phyloP scores from a whole-genome alignment of 768 basidiomycete species.

The Agrocybe pediades region DNA sequence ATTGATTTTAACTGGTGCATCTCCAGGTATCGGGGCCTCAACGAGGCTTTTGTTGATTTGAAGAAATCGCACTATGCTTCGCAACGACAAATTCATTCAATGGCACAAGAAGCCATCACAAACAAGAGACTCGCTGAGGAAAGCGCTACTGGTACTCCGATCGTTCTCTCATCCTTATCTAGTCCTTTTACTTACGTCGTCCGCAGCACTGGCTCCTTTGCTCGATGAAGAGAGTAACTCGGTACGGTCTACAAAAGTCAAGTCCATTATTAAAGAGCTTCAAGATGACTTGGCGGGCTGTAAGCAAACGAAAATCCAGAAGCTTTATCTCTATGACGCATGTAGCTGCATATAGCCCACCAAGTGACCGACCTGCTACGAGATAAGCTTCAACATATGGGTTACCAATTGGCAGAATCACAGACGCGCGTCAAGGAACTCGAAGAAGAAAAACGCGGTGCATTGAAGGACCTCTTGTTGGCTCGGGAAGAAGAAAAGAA shows the following conservation, averaged over 20 bases:
- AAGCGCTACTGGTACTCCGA: constrained; percentile 13
- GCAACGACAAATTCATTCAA: constrained; percentile 3
- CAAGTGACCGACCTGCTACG: constrained; percentile 41
- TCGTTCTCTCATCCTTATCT: background rate
- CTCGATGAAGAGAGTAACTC: constrained; percentile 23
- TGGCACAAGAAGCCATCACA: constrained; percentile 17
- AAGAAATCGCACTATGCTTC: constrained; percentile 16
- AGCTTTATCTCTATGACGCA: background rate
- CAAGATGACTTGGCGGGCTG: constrained; percentile 30
- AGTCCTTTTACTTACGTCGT: constrained; percentile 2
- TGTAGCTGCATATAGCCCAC: constrained; percentile 25
- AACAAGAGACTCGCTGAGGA: constrained; percentile 10
- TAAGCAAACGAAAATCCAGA: constrained; percentile 11
- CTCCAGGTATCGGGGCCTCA: constrained; percentile 14
- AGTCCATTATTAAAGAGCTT: constrained; percentile 22
- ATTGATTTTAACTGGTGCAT: background rate
- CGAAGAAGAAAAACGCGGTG: constrained; percentile 30
- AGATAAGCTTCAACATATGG: constrained; percentile 36
- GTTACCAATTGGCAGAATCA: constrained; percentile 33
- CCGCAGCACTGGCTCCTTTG: constrained; percentile 22
- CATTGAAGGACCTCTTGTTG: constrained; percentile 20
- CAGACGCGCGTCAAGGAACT: constrained; percentile 35
- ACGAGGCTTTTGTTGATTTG: constrained; percentile 15
- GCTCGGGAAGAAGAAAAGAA: constrained; percentile 13
- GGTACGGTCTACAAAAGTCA: constrained; percentile 21